phyloP scores from a whole-genome alignment of 129 eudicot genomes.

The Glebionis coronaria region DNA sequence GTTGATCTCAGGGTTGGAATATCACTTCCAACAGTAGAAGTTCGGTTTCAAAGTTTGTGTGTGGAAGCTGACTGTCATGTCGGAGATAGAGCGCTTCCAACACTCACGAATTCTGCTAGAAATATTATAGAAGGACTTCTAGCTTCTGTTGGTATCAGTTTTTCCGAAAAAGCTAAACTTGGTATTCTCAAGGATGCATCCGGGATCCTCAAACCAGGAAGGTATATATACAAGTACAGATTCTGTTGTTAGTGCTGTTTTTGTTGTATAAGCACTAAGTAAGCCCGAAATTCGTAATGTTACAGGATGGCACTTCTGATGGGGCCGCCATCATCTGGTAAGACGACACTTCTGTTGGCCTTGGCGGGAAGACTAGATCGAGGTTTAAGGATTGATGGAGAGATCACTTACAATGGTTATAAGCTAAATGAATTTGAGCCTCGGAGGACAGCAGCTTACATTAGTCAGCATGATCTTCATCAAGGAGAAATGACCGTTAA shows the following conservation, averaged over 20 bases:
- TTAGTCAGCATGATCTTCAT: slow-evolving; percentile 86
- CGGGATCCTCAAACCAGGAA: slow-evolving; percentile 52
- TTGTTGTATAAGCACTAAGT: too few relatives aligned
- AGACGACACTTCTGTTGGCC: slow-evolving; percentile 60
- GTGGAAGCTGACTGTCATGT: slow-evolving; percentile 48
- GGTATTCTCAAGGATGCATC: slow-evolving; percentile 43
- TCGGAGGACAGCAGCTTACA: slow-evolving; percentile 72
- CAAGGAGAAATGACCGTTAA: slow-evolving; percentile 71
- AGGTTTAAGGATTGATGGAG: slow-evolving; percentile 48
- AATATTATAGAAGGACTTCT: slow-evolving; percentile 42
- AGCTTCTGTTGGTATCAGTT: slow-evolving; percentile 33
- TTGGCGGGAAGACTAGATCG: slow-evolving; percentile 51
- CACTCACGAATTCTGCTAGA: slow-evolving; percentile 37
- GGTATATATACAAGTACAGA: slow-evolving; percentile 40
- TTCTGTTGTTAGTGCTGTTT: too few relatives aligned
- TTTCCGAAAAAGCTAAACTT: slow-evolving; percentile 37
- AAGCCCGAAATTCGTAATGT: background rate
- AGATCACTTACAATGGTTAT: slow-evolving; percentile 85
- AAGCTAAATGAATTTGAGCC: slow-evolving; percentile 69
- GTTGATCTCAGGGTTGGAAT: slow-evolving; percentile 44
- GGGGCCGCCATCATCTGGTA: too few relatives aligned
- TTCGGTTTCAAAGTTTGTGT: slow-evolving; percentile 41
- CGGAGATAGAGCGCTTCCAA: slow-evolving; percentile 57
- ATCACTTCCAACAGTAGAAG: slow-evolving; percentile 47
- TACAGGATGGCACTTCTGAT: slow-evolving; percentile 60